Evolutionary conservation across 805 yeast genomes (phyloP), one percentile per base, ranked within the genome.

Genomic region (Nakazawaea ernobii): DNA sequence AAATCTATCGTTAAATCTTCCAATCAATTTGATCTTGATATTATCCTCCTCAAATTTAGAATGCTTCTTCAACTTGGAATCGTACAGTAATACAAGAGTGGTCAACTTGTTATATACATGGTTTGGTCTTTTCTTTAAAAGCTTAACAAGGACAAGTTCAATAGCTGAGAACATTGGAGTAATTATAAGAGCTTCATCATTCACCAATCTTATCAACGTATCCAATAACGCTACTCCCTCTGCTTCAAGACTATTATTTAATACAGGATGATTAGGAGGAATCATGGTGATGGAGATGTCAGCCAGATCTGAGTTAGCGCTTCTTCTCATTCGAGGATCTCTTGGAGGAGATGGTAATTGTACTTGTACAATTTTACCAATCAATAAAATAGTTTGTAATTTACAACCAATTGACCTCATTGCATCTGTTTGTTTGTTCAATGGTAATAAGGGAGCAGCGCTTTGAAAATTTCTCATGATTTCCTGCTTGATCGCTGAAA

Each of bases 141-240:
- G 63, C 13, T 78, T 70, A 6, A 85, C 70, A 17, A 84, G 65
- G 43, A 82, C 80, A 55, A 86, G 80, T 27, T 89, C 63, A 0
- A 86, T 71, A 6, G 95, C 86, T 13, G 88, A 76, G 45, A 86
- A 76, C 2, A 80, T 54, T 4, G 85, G 78, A 10, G 84, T 70
- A 43, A 81, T 71, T 51, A 75, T 63, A 53, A 79, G 59, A n/a
- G 73, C 65, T 43, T 80, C 85, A 32, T 74, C 80, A 36, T 71
- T 68, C 46, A 91, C 67, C 14, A 74, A 67, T 39, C 70, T 68
- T 41, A 89, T 66, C 29, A 92, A 61, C 32, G 79, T 62, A 54
- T 89, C 96, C 32, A 94, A 66, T 47, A 86, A 67, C 3, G 74
- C 81, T 46, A 74, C 75, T 0, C 91, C 84, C 60, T 91, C 96